Evolutionary conservation across 192 early-diverging fungal genomes (phyloP), one percentile per base, ranked within the genome.

Genomic region (Coemansia biformis): DNA sequence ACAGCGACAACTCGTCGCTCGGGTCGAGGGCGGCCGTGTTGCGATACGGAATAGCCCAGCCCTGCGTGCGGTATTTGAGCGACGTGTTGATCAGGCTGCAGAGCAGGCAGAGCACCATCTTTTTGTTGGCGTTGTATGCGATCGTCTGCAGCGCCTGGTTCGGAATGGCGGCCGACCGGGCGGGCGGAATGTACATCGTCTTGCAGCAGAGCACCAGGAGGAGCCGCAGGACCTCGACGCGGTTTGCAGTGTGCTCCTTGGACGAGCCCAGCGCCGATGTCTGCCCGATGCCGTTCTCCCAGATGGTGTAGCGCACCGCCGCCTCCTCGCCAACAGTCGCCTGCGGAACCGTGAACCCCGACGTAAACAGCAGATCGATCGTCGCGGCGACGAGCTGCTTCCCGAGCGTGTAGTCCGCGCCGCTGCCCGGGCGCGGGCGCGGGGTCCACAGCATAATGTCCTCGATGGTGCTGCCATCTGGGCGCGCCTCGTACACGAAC

Each of bases 21-120:
- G 84, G 74, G 51, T 92, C 85, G 9, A 78, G 74, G 36, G 86
- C 80, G 30, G 91, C 40, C 5, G 90, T 72, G 60, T 91, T 88
- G 51, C 91, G 90, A 65, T 93, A 96, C 30, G 91, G 91, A 10
- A 89, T 72, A 5, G 80, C 84, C 90, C 90, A 93, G 21, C 91
- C 90, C 11, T 85, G 75, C 6, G 87, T 85, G 54, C 91, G 86
- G 57, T 92, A 90, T 32, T 83, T 83, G 6, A 85, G 62, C 2
- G 81, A 81, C 1, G 90, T 92, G 54, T 96, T 96, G 34, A 93
- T 52, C 21, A 93, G 55, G 57, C 89, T 91, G 73, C 90, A 93
- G 6, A 92, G 78, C 43, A 93, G 51, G 8, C 85, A 81, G 23
- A 94, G 57, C 8, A 84, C 78, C 22, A 79, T 72, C 51, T 88